Evolutionary conservation across 2,329 filamentous ascomycete species (phyloP).

Genomic region (Exophiala mesophila): DNA sequence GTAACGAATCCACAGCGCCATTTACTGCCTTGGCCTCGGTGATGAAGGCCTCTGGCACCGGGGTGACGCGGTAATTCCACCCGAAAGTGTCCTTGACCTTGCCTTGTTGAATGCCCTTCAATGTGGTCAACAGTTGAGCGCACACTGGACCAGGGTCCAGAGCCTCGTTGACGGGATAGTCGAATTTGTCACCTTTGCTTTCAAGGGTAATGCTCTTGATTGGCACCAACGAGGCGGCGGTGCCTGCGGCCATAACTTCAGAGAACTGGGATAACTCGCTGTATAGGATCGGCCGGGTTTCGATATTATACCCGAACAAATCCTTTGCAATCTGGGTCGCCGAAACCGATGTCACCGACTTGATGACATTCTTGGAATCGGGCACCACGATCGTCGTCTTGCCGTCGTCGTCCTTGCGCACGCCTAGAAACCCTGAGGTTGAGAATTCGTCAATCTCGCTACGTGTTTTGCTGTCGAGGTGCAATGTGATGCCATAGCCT

Average conservation of each 20-base stretch:
- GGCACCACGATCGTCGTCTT: conserved; percentile 69
- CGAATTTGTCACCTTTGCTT: conserved; percentile 52
- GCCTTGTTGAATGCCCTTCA: conserved; percentile 83
- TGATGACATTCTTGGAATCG: conserved; percentile 80
- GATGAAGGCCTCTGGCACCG: conserved; percentile 23
- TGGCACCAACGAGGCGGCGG: conserved; percentile 83
- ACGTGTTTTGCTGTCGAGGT: conserved; percentile 79
- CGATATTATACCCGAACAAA: conserved; percentile 78
- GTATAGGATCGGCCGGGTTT: conserved; percentile 62
- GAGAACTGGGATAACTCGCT: conserved; percentile 58
- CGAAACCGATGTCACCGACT: conserved; percentile 77
- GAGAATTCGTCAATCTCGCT: conserved; percentile 93
- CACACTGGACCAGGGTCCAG: conserved; percentile 68
- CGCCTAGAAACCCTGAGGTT: conserved; percentile 87
- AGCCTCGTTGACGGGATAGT: conserved; percentile 43
- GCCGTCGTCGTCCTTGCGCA: conserved; percentile 51
- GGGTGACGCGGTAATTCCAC: conserved; percentile 55
- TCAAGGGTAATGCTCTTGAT: conserved; percentile 82
- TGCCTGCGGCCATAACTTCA: conserved; percentile 88
- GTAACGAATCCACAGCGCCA: conserved; percentile 18
- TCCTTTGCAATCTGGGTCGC: conserved; percentile 65
- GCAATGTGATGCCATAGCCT: conserved; percentile 90
- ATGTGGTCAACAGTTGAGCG: conserved; percentile 64
- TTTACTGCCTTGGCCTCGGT: conserved; percentile 4
- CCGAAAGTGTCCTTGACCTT: conserved; percentile 70